Evolutionary conservation across 768 basidiomycete species (phyloP), one percentile per base, ranked within the genome.

Genomic region (Tubosaeta brunneosetosa): DNA sequence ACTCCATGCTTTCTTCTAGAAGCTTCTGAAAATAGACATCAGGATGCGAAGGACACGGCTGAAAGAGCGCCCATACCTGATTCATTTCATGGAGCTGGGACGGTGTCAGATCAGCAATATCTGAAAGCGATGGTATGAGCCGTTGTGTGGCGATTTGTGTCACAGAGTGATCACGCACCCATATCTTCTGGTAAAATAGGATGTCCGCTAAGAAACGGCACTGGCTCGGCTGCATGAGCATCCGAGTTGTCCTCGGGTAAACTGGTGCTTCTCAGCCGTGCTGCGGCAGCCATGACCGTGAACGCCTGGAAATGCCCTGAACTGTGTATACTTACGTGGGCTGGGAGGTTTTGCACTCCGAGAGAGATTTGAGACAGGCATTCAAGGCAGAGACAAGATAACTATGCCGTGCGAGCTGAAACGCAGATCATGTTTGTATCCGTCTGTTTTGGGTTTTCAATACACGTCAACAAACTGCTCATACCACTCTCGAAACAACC

Each of bases 31-130:
- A 25, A 50, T 9, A 47, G 32, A 11, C 32, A 38, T 50, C 40
- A 53, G 31, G 7, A 14, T 10, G 25, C 33, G 37, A 4, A 38
- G 3, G n/a, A 31, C 29, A 29, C 11, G 7, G 52, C 31, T 34
- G 40, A 27, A 44, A 10, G 29, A 31, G 16, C 17, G 16, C 42
- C 56, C 64, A 12, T 50, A 69, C 76, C 56, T 77, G 72, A 25
- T 73, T 77, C 52, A 77, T 63, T 46, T 74, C 73, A 22, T 74
- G 66, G 17, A 77, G 62, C 33, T 74, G 66, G 11, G 67, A 61
- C 0, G 57, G 63, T 11, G 68, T 61, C 26, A 75, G 53, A 38
- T 66, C 64, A 29, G 58, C 49, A 19, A 74, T 56, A 50, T 74
- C 73, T 76, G 46, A 11, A 55, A 22, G 27, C 3, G 25, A 47